Conservation (phyloP, 164 flowering plant genomes). For the Nymphaea colorata region DNA sequence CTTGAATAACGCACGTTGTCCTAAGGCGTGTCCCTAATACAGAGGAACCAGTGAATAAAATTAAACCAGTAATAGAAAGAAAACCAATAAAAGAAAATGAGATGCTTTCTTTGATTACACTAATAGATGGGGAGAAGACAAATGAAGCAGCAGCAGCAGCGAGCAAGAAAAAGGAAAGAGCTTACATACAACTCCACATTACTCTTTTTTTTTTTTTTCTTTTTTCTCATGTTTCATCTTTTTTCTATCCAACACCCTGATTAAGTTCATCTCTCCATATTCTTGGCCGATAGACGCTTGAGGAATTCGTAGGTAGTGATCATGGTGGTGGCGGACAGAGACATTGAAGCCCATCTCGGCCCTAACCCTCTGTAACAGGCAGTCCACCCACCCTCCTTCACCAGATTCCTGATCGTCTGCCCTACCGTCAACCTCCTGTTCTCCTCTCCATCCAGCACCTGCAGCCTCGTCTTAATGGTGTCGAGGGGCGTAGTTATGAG, state of each 20-base stretch:
- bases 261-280: constrained; percentile 22
- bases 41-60: no score
- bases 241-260: neutral
- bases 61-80: no score
- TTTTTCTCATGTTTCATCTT: neutral
- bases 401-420: constrained; percentile 45
- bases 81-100: no score
- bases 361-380: constrained; percentile 83
- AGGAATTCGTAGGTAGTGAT: constrained; percentile 75
- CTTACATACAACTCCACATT: neutral
- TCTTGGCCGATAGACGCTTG: constrained; percentile 55
- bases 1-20: no score
- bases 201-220: no score
- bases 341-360: constrained; percentile 82
- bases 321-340: constrained; percentile 78
- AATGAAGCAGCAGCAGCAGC: no score
- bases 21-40: no score
- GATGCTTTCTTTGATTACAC: no score
- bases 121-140: no score
- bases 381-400: constrained; percentile 53
- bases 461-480: constrained; percentile 77
- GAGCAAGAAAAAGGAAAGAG: neutral
- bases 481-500: constrained; percentile 84
- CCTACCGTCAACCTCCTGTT: constrained; percentile 23
- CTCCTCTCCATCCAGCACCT: constrained; percentile 66